These are phyloP conservation scores for Pichia inconspicua DNA, from an alignment of 1,139 yeast genomes.

Conservation along the genomic window DNA sequence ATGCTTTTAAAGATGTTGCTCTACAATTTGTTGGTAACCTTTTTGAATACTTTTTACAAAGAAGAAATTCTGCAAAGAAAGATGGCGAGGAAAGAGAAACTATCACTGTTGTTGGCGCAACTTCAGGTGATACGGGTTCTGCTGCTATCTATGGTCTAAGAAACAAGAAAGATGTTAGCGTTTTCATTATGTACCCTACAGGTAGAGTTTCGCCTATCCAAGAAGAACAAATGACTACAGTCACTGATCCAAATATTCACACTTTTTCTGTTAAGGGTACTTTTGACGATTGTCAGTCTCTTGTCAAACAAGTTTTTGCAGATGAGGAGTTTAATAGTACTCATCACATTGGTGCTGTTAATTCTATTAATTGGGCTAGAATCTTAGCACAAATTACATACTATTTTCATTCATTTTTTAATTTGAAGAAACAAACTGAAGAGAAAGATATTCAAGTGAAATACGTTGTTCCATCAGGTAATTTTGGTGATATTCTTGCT, in stretches of 20 bases:
- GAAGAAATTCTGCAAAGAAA: slow-evolving; percentile 61
- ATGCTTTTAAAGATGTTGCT: slow-evolving; percentile 98
- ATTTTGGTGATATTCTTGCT: slow-evolving; percentile 95
- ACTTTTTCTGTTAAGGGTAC: slow-evolving; percentile 92
- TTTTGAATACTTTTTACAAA: slow-evolving; percentile 80
- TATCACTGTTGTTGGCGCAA: slow-evolving; percentile 96
- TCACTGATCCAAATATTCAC: slow-evolving; percentile 88
- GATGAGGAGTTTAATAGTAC: slow-evolving; percentile 79
- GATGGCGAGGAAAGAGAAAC: slow-evolving; percentile 55
- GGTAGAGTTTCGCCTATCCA: slow-evolving; percentile 97
- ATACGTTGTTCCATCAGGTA: slow-evolving; percentile 94
- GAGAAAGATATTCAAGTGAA: slow-evolving; percentile 45
- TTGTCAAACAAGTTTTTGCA: slow-evolving; percentile 87
- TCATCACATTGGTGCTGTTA: slow-evolving; percentile 95
- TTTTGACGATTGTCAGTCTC: slow-evolving; percentile 96
- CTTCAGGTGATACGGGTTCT: slow-evolving; percentile 98
- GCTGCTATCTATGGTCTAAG: slow-evolving; percentile 98
- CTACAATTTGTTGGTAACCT: slow-evolving; percentile 94
- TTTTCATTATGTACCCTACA: slow-evolving; percentile 90
- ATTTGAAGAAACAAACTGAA: slow-evolving; percentile 40
- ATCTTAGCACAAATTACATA: slow-evolving; percentile 95
- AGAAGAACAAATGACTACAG: slow-evolving; percentile 98
- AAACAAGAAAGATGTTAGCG: slow-evolving; percentile 93
- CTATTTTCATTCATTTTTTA: slow-evolving; percentile 87
- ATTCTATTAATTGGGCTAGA: slow-evolving; percentile 98